A percentile compares a stretch with the other conserved stretches of the same genome.
Conservation (phyloP, 305 asterid genomes). For the Fraxinus baroniana region DNA sequence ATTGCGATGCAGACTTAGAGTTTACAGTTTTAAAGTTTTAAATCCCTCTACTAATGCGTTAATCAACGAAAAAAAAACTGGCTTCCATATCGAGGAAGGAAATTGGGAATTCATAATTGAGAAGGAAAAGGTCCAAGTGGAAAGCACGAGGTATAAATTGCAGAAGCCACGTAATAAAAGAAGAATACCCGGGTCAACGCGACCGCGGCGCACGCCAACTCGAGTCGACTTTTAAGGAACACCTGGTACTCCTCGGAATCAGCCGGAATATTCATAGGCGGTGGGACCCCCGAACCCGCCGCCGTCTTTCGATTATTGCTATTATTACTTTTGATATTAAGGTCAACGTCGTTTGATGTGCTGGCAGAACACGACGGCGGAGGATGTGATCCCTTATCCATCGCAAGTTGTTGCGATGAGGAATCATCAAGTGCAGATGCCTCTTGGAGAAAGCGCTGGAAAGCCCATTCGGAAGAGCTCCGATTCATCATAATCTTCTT, state of each 20-base stretch:
- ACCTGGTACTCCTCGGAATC: constrained; percentile 63
- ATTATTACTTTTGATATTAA: not conserved
- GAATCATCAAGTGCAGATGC: constrained; percentile 44
- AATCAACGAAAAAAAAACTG: not conserved
- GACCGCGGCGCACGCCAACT: constrained; percentile 90
- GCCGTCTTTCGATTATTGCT: constrained; percentile 15
- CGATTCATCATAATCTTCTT: constrained; percentile 66
- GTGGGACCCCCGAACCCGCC: constrained; percentile 29
- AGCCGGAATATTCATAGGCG: constrained; percentile 31
- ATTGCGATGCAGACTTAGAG: not conserved
- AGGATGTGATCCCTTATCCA: constrained; percentile 1
- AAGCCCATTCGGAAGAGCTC: constrained; percentile 92
- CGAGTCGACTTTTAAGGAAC: constrained; percentile 64
- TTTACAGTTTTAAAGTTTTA: not conserved
- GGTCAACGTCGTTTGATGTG: constrained; percentile 35
- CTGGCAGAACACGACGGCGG: constrained; percentile 17
- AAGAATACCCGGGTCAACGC: constrained; percentile 67
- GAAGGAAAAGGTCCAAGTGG: not conserved
- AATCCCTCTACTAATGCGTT: not conserved
- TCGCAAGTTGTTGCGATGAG: not conserved
- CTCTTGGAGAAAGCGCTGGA: constrained; percentile 74
- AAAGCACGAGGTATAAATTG: not conserved
- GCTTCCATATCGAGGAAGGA: not conserved
- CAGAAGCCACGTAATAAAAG: not conserved
- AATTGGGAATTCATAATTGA: not conserved